Percentiles rank a stretch among this genome's conserved stretches.
These are phyloP conservation scores for Lachancea sp. DNA, from an alignment of 805 yeast species.

Conservation along the genomic window DNA sequence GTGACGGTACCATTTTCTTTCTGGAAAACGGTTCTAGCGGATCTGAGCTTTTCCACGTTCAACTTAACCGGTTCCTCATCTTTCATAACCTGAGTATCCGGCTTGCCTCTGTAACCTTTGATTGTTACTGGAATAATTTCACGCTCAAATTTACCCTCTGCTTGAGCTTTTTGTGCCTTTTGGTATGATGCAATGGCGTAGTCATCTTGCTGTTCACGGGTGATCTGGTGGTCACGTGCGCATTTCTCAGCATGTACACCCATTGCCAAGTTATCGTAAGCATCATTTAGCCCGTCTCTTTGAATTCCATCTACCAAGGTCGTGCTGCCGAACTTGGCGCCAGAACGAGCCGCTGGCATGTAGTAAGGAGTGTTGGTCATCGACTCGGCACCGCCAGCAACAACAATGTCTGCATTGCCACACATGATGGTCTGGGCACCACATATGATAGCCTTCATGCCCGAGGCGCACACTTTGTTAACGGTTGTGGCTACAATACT, in stretches of 20 bases:
- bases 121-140: conserved; percentile 87
- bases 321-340: conserved; percentile 85
- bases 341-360: conserved; percentile 75
- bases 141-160: conserved; percentile 67
- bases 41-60: conserved; percentile 64
- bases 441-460: conserved; percentile 82
- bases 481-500: conserved; percentile 81
- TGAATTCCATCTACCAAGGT: conserved; percentile 79
- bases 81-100: conserved; percentile 58
- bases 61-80: conserved; percentile 85
- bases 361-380: conserved; percentile 96
- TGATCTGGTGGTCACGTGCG: conserved; percentile 68
- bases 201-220: conserved; percentile 85
- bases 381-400: conserved; percentile 97
- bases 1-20: conserved; percentile 93
- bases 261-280: conserved; percentile 83
- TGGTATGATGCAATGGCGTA: conserved; percentile 80
- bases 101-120: conserved; percentile 88
- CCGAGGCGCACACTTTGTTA: conserved; percentile 97
- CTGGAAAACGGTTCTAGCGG: conserved; percentile 93
- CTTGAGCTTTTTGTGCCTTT: conserved; percentile 77
- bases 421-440: conserved; percentile 87
- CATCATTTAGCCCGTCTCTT: conserved; percentile 91
- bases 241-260: conserved; percentile 97
- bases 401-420: conserved; percentile 86